A percentile compares a stretch with the other conserved stretches of the same genome.
These are phyloP conservation scores for Rhynchospora pubera DNA, from an alignment of 176 grass and related monocot genomes.

Conservation along the genomic window DNA sequence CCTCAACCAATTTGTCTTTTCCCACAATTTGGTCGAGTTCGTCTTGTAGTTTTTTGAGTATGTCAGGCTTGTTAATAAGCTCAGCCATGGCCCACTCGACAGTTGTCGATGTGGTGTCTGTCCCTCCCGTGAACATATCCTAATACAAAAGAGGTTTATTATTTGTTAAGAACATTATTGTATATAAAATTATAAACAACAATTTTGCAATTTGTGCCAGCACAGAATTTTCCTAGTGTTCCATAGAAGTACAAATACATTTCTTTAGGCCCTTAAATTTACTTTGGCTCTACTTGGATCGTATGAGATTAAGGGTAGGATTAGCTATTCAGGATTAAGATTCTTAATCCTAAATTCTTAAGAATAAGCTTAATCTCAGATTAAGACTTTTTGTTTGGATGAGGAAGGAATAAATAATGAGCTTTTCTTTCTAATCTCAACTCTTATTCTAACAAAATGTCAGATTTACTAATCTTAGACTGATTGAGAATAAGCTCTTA, in stretches of 20 bases:
- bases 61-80: slow-evolving; percentile 28
- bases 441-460: no score
- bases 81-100: slow-evolving; percentile 43
- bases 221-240: not conserved
- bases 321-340: no score
- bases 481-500: no score
- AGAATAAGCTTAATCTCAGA: no score
- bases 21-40: slow-evolving; percentile 31
- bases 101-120: slow-evolving; percentile 36
- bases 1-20: slow-evolving; percentile 28
- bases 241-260: not conserved
- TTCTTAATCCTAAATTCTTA: no score
- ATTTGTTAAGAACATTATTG: not conserved
- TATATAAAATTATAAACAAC: not conserved
- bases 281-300: no score
- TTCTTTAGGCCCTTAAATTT: not conserved
- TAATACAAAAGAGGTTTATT: not conserved
- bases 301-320: no score
- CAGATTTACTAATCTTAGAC: no score
- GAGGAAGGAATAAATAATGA: no score
- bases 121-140: slow-evolving; percentile 40
- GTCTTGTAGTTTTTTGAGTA: slow-evolving; percentile 11
- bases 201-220: not conserved
- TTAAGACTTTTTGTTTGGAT: no score
- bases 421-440: no score